Base-by-base conservation (phyloP, 2,329 filamentous ascomycete species). In the Emericellopsis cladophorae region DNA sequence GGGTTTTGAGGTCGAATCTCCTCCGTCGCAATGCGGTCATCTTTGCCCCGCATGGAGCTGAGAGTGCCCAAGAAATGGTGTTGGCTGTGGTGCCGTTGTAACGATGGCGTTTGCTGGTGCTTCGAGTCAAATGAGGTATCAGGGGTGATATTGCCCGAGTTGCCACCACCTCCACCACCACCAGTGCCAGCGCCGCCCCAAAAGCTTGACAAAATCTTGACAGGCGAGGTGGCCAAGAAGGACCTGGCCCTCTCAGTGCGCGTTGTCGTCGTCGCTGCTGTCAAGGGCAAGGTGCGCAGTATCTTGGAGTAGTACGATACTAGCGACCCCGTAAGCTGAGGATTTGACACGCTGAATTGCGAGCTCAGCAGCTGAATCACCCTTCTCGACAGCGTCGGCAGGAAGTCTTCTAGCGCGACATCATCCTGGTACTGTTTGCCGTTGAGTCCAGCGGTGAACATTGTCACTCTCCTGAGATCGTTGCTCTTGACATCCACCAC, bases 121-220 rank as follows among this genome's bases (percentile, higher is more conserved):
- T 67, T 70, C 9, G 63, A 49, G 12, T 42, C 14, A 18, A 34
- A 42, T 5, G 43, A 42, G 15, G 43, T 42, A 38, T 60, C 51
- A 18, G 56, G 45, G 11, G 64, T 58, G 31, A 59, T 63, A 45
- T 66, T 69, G 40, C 64, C 66, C 29, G 68, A 70, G 42, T 70
- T 74, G 21, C 77, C 75, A 29, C 77, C 41, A 7, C 33, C n/a
- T n/a, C n/a, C 74, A 29, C 26, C 26, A 12, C 9, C 26, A 29
- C 26, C 26, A 29, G 26, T 21, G 18, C 18, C 26, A 29, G 9
- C 6, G 26, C 26, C 26, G 12, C 26, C 26, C 51, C 93, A 77
- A 41, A 95, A 76, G 53, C 74, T 94, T 0, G 89, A 93, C 14
- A 96, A 68, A 53, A 95, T 71, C 57, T 95, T 96, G 37, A 93